Evolutionary conservation across 2,329 filamentous ascomycete genomes (phyloP), one percentile per base, ranked within the genome.

Genomic region (Aspergillus texensis): DNA sequence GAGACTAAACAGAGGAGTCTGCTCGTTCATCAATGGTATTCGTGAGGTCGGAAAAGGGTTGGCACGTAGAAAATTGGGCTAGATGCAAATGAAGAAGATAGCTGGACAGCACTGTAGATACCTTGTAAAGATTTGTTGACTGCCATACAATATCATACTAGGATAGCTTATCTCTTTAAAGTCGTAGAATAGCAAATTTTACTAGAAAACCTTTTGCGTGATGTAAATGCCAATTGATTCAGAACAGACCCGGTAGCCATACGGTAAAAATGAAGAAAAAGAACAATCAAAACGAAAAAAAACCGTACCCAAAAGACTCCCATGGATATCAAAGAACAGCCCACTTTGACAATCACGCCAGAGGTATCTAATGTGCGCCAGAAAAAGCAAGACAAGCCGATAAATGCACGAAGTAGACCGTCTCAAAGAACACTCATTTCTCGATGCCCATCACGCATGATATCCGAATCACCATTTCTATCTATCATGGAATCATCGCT

Each of bases 341-440:
- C 57, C 59, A 57, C 26, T 36, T 46, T 52, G 36, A 53, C 52
- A 36, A 30, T 36, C 50, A 61, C 53, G 53, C 58, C 58, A 24
- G 39, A 62, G 60, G 63, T 63, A 63, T 65, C 57, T 65, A 65
- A 65, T 65, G 57, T 70, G 63, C 64, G 63, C 68, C 63, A 64
- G 65, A 68, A 62, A 67, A 57, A 46, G 2, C 14, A 62, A 57
- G 19, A 61, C 46, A 61, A 62, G 50, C 61, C 54, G 48, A 52
- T 32, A 61, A 58, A 60, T 57, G 45, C 58, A 53, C 55, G 57
- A 16, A n/a, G 55, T 52, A 62, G 34, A 45, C 57, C 52, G 26
- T 30, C 28, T 67, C 57, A 76, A 59, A 72, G 61, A 67, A 75
- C 73, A 64, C 73, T 73, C 60, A 77, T 57, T 66, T 77, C 72